Evolutionary conservation across 106 monocot species (phyloP).

Genomic region (Dioscorea alata): DNA sequence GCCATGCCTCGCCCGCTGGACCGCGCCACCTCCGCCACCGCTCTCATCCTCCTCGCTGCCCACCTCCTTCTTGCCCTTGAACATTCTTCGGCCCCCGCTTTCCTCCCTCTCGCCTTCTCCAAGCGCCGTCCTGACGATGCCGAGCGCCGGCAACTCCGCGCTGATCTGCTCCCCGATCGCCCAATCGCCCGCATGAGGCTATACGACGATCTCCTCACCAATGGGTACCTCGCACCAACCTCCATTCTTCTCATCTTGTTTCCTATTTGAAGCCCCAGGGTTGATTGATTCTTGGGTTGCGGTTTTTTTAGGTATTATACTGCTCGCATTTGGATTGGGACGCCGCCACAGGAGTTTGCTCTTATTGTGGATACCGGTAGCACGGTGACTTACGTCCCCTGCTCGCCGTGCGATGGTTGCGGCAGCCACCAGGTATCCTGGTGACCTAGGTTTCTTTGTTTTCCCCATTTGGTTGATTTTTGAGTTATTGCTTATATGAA

Average conservation of each 20-base stretch:
- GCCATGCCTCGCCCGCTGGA: too few species aligned
- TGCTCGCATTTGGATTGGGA: slow-evolving; percentile 54
- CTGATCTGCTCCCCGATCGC: slow-evolving; percentile 57
- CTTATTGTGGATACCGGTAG: slow-evolving; percentile 75
- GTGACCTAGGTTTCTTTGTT: too few species aligned
- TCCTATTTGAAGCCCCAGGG: not conserved
- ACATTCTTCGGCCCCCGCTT: not conserved
- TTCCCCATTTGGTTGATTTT: too few species aligned
- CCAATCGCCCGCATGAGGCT: slow-evolving; percentile 56
- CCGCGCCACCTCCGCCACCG: too few species aligned
- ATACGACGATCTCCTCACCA: slow-evolving; percentile 79
- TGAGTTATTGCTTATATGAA: too few species aligned
- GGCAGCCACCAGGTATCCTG: slow-evolving; percentile 57
- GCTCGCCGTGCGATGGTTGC: slow-evolving; percentile 56
- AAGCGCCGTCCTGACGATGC: not conserved
- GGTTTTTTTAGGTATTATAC: slow-evolving; percentile 50
- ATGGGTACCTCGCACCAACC: slow-evolving; percentile 29
- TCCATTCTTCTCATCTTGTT: not conserved
- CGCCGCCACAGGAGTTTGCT: slow-evolving; percentile 69
- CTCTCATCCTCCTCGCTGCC: too few species aligned
- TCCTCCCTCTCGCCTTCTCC: slow-evolving; percentile 8
- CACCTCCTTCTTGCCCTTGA: too few species aligned
- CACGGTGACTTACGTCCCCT: slow-evolving; percentile 72
- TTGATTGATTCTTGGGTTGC: too few species aligned
- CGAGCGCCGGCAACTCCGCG: not conserved